Conservation (phyloP, 2,329 filamentous ascomycete species). For the Colletotrichum camelliae region DNA sequence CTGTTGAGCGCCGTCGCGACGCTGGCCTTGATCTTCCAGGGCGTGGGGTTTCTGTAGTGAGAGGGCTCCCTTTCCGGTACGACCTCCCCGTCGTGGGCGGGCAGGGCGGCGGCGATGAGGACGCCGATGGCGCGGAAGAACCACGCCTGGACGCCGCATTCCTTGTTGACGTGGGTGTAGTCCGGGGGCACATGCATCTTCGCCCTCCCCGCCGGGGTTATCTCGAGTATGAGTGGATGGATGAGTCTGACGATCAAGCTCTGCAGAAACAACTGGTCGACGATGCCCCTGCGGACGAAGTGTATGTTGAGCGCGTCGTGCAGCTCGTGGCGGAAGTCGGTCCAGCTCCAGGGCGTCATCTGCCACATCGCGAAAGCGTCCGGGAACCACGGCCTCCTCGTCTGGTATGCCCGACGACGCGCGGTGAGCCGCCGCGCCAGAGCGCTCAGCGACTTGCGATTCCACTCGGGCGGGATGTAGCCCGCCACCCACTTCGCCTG, state of each 20-base stretch:
- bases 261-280: background rate
- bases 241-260: background rate
- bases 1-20: background rate
- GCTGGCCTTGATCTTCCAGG: background rate
- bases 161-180: background rate
- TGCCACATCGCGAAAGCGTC: constrained; percentile 8
- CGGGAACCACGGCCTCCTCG: constrained; percentile 1
- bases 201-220: background rate
- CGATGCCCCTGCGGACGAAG: background rate
- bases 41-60: background rate
- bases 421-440: background rate
- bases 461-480: background rate
- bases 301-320: background rate
- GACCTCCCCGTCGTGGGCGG: background rate
- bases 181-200: background rate
- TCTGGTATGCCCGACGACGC: background rate
- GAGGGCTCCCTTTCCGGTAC: background rate
- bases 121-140: constrained; percentile 14
- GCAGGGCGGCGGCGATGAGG: background rate
- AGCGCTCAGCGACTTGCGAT: background rate
- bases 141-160: background rate
- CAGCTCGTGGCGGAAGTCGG: background rate
- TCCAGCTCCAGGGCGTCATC: constrained; percentile 2
- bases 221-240: background rate
- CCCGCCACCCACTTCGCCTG: background rate